These are phyloP conservation scores for Auxenochlorella pyrenoidosa DNA, from an alignment of 139 green algal genomes.

Conservation along the genomic window DNA sequence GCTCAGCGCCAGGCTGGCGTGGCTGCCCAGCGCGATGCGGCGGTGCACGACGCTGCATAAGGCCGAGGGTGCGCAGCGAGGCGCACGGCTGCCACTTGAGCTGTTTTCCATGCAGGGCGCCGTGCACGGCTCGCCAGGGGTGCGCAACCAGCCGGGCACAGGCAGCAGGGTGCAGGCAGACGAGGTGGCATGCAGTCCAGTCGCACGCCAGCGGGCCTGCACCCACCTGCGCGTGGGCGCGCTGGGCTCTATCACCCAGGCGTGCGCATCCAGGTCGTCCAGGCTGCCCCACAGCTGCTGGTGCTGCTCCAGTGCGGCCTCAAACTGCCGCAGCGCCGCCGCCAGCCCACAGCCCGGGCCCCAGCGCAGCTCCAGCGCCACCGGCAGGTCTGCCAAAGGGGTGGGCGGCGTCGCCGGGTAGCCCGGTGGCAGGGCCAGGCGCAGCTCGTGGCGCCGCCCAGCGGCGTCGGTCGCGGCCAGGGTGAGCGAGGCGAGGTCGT, in stretches of 20 bases:
- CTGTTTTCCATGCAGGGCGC: neutral
- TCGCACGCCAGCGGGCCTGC: neutral
- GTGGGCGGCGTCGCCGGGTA: slow-evolving; percentile 24
- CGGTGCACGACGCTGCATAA: slow-evolving; percentile 22
- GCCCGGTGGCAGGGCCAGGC: slow-evolving; percentile 23
- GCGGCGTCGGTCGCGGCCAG: slow-evolving; percentile 3
- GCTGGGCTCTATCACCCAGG: slow-evolving; percentile 44
- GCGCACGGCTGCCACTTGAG: neutral
- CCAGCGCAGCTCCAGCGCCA: slow-evolving; percentile 24
- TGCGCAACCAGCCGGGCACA: neutral
- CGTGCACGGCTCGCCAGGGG: neutral
- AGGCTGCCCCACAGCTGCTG: slow-evolving; percentile 42
- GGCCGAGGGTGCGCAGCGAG: neutral
- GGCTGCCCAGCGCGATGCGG: slow-evolving; percentile 34
- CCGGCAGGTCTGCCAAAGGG: slow-evolving; percentile 32
- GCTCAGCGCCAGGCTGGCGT: slow-evolving; percentile 33
- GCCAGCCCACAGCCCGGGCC: neutral
- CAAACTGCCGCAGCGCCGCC: slow-evolving; percentile 24
- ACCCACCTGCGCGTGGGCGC: slow-evolving; percentile 16
- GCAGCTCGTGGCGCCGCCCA: slow-evolving; percentile 29
- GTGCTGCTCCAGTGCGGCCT: slow-evolving; percentile 22
- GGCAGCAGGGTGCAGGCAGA: too few relatives aligned
- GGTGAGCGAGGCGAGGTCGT: slow-evolving; percentile 38
- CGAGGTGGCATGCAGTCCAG: neutral
- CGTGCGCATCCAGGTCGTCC: slow-evolving; percentile 36